Evolutionary conservation across 352 stramenopile genomes (phyloP), one percentile per base, ranked within the genome.

Genomic region (Lagenidium giganteum): DNA sequence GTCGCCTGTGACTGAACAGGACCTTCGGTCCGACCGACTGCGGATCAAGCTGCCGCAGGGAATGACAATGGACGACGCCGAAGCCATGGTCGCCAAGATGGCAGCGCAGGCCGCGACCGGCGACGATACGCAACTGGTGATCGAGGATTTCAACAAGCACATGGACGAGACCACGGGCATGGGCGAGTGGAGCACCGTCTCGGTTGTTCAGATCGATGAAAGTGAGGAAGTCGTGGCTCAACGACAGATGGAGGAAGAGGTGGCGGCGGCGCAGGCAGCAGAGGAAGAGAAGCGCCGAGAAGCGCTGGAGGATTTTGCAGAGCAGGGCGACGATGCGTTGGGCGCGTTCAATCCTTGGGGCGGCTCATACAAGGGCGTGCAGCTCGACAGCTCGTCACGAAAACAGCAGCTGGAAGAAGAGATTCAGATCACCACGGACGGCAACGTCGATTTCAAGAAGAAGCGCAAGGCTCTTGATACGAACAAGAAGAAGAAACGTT

Each of bases 311-410:
- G 78, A 88, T 41, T 71, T 83, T 24, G 75, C 68, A 4, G 44
- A 54, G 1, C 73, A 87, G 52, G 74, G 71, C 24, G 78, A 93
- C 45, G 75, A 93, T 25, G 81, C 81, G 1, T 49, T 93, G 2
- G 78, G 73, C 3, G 81, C 81, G 17, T 93, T 81, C 50, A 93
- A 91, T 29, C 81, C 81, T 18, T 93, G 71, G 68, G 81, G 81
- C 30, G 81, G 81, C 14, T 87, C 51, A 44, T 93, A 93, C 61
- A 93, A 93, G 41, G 81, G 81, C 20, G 74, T 93, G 6, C 64
- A 86, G 14, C 35, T 93, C 3, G 71, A 88, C 2, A 56, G 67
- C 22, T 51, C 64, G 14, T 45, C 42, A 4, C 37, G 40, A 14
- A 16, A 42, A 32, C 38, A 60, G 20, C 46, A 59, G 6, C 57